These are phyloP conservation scores for Elongisporangium undulatum DNA, from an alignment of 352 stramenopile species.

Conservation along the genomic window DNA sequence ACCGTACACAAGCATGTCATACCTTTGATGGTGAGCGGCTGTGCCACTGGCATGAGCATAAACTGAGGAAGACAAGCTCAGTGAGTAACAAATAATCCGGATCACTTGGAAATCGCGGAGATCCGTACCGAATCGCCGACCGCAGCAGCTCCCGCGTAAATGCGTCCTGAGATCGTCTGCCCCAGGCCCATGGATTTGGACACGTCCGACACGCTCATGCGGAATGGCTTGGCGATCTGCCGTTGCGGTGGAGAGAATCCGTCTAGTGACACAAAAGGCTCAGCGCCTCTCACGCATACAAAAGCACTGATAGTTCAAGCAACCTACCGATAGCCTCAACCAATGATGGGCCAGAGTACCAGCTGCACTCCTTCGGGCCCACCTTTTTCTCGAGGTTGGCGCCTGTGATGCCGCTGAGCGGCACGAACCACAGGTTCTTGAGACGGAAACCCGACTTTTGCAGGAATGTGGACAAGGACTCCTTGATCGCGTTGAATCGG, in stretches of 20 bases:
- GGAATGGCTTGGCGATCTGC: constrained; percentile 81
- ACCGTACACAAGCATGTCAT: constrained; percentile 2
- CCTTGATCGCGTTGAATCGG: constrained; percentile 76
- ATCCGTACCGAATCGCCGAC: constrained; percentile 61
- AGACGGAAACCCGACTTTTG: constrained; percentile 65
- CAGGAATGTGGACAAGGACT: constrained; percentile 73
- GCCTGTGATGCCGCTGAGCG: constrained; percentile 82
- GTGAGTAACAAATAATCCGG: neutral
- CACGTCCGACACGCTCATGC: constrained; percentile 82
- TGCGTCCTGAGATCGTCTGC: constrained; percentile 76
- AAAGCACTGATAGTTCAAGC: neutral
- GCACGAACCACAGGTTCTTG: constrained; percentile 85
- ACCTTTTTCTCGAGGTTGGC: constrained; percentile 77
- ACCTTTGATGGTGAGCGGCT: constrained; percentile 52
- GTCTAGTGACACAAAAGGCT: constrained; percentile 26
- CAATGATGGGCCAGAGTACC: constrained; percentile 78
- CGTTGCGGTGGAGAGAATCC: constrained; percentile 67
- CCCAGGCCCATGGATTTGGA: constrained; percentile 84
- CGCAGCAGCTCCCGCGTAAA: constrained; percentile 71
- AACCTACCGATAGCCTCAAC: constrained; percentile 68
- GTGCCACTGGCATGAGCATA: constrained; percentile 53
- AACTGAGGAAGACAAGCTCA: constrained; percentile 22
- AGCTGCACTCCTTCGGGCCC: constrained; percentile 39
- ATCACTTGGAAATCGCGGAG: neutral
- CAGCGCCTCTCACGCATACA: neutral